Percentiles rank a stretch among this genome's conserved stretches.
Evolutionary conservation across 768 basidiomycete species (phyloP).

Genomic region (Russula foetens): DNA sequence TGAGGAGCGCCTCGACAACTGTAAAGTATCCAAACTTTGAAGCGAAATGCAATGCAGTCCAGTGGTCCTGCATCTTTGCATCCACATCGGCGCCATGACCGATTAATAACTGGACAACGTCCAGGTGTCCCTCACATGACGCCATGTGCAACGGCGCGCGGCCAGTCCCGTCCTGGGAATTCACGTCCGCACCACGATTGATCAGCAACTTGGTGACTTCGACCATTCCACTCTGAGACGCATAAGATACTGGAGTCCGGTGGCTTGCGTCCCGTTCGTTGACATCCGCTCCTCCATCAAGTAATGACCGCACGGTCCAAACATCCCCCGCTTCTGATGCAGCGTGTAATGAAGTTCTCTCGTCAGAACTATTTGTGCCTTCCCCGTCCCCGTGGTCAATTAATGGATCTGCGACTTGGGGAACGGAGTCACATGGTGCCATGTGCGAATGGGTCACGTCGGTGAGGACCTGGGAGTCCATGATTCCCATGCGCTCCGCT

Average conservation of each 20-base stretch:
- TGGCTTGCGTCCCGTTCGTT: neutral
- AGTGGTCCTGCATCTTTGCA: neutral
- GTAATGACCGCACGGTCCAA: neutral
- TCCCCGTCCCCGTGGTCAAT: neutral
- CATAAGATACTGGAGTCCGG: neutral
- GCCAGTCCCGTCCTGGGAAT: neutral
- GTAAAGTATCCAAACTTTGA: neutral
- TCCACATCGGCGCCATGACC: neutral
- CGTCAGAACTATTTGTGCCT: neutral
- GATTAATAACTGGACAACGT: neutral
- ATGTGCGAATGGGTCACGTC: neutral
- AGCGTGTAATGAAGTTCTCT: neutral
- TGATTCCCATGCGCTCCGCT: neutral
- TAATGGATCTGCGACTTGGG: neutral
- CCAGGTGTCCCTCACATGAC: neutral
- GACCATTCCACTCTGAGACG: neutral
- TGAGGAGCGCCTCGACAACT: neutral
- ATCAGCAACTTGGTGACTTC: neutral
- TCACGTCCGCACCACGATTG: neutral
- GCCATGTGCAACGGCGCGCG: neutral
- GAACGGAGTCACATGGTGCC: neutral
- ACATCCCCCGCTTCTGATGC: neutral
- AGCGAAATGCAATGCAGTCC: neutral
- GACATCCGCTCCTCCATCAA: neutral
- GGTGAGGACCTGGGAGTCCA: neutral